These are phyloP conservation scores for Aspergillus pseudoglaucus DNA, from an alignment of 2,329 filamentous ascomycete genomes.

Conservation along the genomic window DNA sequence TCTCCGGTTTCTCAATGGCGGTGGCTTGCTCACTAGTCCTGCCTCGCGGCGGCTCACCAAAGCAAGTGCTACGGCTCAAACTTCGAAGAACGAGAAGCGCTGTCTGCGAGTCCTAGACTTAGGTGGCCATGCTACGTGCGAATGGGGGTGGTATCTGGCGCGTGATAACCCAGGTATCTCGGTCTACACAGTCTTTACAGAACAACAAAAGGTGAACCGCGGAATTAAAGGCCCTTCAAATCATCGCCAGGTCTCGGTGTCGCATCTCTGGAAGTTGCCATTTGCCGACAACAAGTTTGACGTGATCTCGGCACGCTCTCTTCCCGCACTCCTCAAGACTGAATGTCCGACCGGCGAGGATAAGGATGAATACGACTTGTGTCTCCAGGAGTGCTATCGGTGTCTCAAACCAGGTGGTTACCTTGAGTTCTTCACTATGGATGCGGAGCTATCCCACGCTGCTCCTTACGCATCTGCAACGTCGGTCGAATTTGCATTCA, in stretches of 20 bases:
- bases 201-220: conserved; percentile 64
- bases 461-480: conserved; percentile 74
- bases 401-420: conserved; percentile 90
- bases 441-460: conserved; percentile 82
- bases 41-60: conserved; percentile 35
- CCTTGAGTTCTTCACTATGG: conserved; percentile 82
- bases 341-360: conserved; percentile 57
- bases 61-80: conserved; percentile 16
- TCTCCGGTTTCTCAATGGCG: conserved; percentile 54
- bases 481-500: conserved; percentile 86
- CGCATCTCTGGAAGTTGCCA: conserved; percentile 70
- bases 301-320: conserved; percentile 78
- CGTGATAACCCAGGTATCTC: conserved; percentile 77
- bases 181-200: conserved; percentile 80
- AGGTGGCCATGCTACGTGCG: conserved; percentile 74
- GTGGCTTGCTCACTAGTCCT: conserved; percentile 52
- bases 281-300: conserved; percentile 86
- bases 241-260: conserved; percentile 74
- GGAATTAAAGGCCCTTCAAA: conserved; percentile 79
- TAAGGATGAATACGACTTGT: conserved; percentile 81
- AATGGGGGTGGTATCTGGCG: conserved; percentile 95
- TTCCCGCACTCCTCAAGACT: conserved; percentile 75
- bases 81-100: conserved; percentile 23
- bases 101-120: conserved; percentile 71
- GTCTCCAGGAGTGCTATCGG: conserved; percentile 77